These are phyloP conservation scores for Neofusicoccum sp. DNA, from an alignment of 2,329 filamentous ascomycete species.

Conservation along the genomic window DNA sequence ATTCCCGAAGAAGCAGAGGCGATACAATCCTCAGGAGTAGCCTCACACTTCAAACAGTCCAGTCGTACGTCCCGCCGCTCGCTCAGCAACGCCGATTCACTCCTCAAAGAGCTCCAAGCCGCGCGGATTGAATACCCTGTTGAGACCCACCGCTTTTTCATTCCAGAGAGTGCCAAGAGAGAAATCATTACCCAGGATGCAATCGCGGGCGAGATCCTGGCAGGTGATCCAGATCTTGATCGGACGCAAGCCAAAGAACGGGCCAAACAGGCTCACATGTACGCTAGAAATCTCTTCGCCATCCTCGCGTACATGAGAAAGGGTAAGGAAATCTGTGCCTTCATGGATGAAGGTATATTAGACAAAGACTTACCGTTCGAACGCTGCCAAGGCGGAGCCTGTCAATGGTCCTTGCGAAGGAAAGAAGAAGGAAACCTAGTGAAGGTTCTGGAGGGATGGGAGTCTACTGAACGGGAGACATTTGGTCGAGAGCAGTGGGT, in stretches of 20 bases:
- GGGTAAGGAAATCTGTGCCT: not conserved
- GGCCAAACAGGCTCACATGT: not conserved
- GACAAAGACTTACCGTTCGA: not conserved
- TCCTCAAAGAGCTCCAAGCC: not conserved
- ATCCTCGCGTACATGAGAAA: conserved; percentile 12
- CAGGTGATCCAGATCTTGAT: not conserved
- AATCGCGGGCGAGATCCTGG: not conserved
- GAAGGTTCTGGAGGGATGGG: not conserved
- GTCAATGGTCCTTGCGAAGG: not conserved
- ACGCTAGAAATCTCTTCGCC: conserved; percentile 3
- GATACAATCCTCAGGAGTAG: too few species aligned
- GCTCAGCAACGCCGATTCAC: not conserved
- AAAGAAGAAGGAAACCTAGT: not conserved
- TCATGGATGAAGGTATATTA: not conserved
- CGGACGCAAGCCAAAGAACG: not conserved
- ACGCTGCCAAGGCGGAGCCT: not conserved
- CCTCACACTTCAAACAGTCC: too few species aligned
- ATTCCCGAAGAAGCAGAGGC: too few species aligned
- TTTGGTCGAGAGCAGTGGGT: not conserved
- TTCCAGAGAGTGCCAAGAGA: not conserved
- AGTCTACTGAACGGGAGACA: not conserved
- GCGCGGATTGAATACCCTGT: not conserved
- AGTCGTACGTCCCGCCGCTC: too few species aligned
- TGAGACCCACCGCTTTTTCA: not conserved
- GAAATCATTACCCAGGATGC: not conserved